phyloP scores from a whole-genome alignment of 2,329 filamentous ascomycete species.

The Ascosphaera acerosa region DNA sequence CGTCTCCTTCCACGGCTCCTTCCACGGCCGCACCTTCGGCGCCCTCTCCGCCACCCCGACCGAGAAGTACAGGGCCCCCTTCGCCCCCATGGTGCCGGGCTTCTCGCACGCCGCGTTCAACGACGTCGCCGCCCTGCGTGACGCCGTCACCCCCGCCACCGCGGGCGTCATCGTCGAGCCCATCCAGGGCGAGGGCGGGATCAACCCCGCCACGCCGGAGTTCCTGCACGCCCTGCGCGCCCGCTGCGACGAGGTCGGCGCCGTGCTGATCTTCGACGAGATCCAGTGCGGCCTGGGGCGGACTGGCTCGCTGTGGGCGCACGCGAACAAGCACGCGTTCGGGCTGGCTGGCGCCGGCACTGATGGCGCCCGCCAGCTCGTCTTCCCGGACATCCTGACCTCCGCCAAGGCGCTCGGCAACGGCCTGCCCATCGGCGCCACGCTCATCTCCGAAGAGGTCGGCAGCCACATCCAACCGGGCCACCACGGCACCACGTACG shows the following conservation, averaged over 20 bases:
- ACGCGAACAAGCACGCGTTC: slow-evolving; percentile 42
- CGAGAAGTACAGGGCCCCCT: slow-evolving; percentile 86
- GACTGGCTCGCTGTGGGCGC: slow-evolving; percentile 90
- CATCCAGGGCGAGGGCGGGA: slow-evolving; percentile 91
- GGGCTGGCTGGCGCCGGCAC: slow-evolving; percentile 26
- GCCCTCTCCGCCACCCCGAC: slow-evolving; percentile 91
- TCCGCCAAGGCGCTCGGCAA: slow-evolving; percentile 93
- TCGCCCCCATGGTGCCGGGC: slow-evolving; percentile 81
- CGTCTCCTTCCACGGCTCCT: slow-evolving; percentile 72
- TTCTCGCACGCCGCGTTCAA: slow-evolving; percentile 70
- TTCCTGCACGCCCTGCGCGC: slow-evolving; percentile 60
- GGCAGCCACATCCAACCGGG: slow-evolving; percentile 94
- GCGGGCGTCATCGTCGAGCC: slow-evolving; percentile 89
- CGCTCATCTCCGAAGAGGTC: slow-evolving; percentile 42
- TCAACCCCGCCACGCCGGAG: slow-evolving; percentile 75
- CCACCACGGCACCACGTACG: slow-evolving; percentile 95
- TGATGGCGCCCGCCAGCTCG: slow-evolving; percentile 26
- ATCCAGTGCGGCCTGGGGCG: slow-evolving; percentile 95
- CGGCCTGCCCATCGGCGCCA: slow-evolving; percentile 82
- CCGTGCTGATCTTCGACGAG: slow-evolving; percentile 90
- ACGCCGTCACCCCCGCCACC: slow-evolving; percentile 54
- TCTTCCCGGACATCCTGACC: slow-evolving; percentile 82
- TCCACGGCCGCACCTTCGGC: slow-evolving; percentile 87
- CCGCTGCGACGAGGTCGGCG: slow-evolving; percentile 86
- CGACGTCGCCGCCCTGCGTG: slow-evolving; percentile 55